Evolutionary conservation across 306 rosid genomes (phyloP), one percentile per base, ranked within the genome.

Genomic region (Vigna trinervia): DNA sequence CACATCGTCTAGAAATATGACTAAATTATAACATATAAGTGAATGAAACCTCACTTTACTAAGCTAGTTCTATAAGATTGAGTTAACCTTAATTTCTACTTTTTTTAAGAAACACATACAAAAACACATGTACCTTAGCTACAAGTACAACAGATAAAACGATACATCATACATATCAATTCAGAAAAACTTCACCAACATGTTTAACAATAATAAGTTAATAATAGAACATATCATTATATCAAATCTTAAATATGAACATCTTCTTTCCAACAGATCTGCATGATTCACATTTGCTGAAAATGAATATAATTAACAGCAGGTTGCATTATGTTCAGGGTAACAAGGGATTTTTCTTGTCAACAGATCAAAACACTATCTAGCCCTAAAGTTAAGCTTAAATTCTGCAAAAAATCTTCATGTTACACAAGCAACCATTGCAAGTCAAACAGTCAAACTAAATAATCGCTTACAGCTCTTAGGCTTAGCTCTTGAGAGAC

Each of bases 341-440:
- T 72, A 76, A 71, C 69, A 47, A 47, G 34, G 57, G 30, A 51
- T 20, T 83, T 20, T 28, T 36, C 19, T 15, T 13, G 20, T 62
- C 12, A 64, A 38, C 70, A 75, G 73, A 45, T n/a, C 41, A 66
- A 47, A 80, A 57, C n/a, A 71, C 5, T n/a, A 1, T 57, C 46
- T n/a, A 64, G 60, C 15, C 71, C 61, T 71, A 28, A 80, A 66
- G 68, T 67, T 70, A 26, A 84, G 64, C 73, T 62, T 39, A 65
- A 70, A 20, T 8, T 20, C n/a, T 59, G 13, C 23, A 63, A 17
- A 80, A 71, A 47, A 81, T 28, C 59, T 81, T 23, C 46, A 48
- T 4, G 46, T n/a, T 12, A 19, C 8, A 57, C 46, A 54, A 43
- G 48, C 57, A 56, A 64, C 62, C 45, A 47, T 64, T 75, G 36